Base-by-base conservation (phyloP, 176 grass and related monocot genomes). In the Rhynchospora breviuscula region DNA sequence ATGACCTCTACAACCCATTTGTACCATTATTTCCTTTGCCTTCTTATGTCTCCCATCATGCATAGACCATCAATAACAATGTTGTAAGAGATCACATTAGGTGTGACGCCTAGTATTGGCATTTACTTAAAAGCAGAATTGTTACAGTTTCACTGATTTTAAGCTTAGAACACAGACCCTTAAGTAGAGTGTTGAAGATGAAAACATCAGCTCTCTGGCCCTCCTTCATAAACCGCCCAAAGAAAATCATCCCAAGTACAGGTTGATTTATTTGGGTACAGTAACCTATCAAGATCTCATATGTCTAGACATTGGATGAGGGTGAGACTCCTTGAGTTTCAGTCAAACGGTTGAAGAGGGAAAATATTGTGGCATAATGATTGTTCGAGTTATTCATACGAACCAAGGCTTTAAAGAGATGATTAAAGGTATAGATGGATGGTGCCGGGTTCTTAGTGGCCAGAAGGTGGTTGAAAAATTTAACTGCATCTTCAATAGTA, bases 201-300 rank as follows among this genome's bases (percentile, higher is more conserved):
- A 54, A 1, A 0, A 4, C 7, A 4, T 18, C 9, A 1, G 47
- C 0, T 0, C 22, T 0, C 0, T 62, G 17, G 0, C 78, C 83
- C 0, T 23, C 1, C 52, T 43, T 86, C 6, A 91, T 10, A 13
- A 79, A 18, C 0, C 19, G 57, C 2, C 69, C 40, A 44, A 86
- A 58, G 2, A 85, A 0, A 29, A 43, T 6, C 29, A 90, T 44
- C 5, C 0, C 46, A 0, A 87, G 52, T 21, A 71, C 67, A 0
- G 8, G 43, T 4, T 51, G 26, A 3, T 33, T 14, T 1, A 15
- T 10, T 1, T 31, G 67, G 65, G 72, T 5, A 78, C 85, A 87
- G 22, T 67, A 82, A 19, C 67, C 76, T 4, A 85, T 61, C 13
- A 87, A 6, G 13, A 87, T 85, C 25, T 8, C 7, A 45, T 87